These are phyloP conservation scores for Skeletonema marinoi DNA, from an alignment of 108 stramenopile species.

Conservation along the genomic window DNA sequence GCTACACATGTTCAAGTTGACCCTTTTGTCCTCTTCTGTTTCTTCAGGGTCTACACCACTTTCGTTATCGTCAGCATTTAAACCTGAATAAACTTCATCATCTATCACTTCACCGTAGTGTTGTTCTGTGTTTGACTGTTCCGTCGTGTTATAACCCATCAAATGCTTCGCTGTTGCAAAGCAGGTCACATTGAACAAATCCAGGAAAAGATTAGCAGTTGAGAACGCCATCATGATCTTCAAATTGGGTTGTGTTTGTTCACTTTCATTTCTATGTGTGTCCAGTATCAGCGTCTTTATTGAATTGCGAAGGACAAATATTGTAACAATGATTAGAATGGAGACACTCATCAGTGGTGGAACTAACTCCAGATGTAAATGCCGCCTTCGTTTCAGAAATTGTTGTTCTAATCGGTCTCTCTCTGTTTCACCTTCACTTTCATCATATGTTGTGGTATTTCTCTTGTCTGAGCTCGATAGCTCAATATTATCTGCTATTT, in stretches of 20 bases:
- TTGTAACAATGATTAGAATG: constrained; percentile 54
- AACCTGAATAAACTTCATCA: constrained; percentile 14
- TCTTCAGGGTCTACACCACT: constrained; percentile 1
- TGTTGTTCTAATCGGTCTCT: constrained; percentile 15
- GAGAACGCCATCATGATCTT: constrained; percentile 67
- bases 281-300: constrained; percentile 37
- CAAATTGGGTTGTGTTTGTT: constrained; percentile 49
- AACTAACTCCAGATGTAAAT: constrained; percentile 67
- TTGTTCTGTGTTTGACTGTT: constrained; percentile 4
- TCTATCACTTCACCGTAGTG: constrained; percentile 10
- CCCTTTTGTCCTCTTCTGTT: constrained; percentile 35
- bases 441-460: constrained; percentile 11
- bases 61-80: constrained; percentile 14
- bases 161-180: constrained; percentile 71
- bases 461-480: background rate
- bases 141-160: constrained; percentile 44
- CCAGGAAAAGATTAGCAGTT: constrained; percentile 58
- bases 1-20: constrained; percentile 80
- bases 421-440: constrained; percentile 12
- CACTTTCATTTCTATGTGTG: constrained; percentile 18
- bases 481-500: constrained; percentile 12
- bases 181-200: constrained; percentile 74
- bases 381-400: constrained; percentile 40
- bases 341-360: constrained; percentile 68
- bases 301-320: constrained; percentile 31